Percentiles rank a stretch among this genome's conserved stretches.
Evolutionary conservation across 1,284 basidiomycete species (phyloP).

Genomic region (Melampsora abietis-canadensis): DNA sequence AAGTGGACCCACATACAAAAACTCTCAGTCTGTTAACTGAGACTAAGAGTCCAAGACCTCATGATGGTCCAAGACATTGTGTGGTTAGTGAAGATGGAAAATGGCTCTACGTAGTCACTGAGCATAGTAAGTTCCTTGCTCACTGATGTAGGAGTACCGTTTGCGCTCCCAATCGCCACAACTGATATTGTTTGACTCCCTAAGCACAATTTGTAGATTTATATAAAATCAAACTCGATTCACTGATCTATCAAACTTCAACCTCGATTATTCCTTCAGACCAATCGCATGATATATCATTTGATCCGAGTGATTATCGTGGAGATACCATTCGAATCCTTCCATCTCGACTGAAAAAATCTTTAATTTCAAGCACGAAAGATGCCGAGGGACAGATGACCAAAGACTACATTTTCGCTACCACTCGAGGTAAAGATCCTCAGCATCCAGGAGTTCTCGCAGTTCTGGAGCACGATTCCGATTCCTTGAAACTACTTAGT

Average conservation of each 20-base stretch:
- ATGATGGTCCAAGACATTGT: slow-evolving; percentile 50
- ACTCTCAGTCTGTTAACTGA: slow-evolving; percentile 44
- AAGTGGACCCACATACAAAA: slow-evolving; percentile 21
- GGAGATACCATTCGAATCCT: slow-evolving; percentile 51
- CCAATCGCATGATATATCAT: not conserved
- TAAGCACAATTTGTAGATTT: slow-evolving; percentile 31
- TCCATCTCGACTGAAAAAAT: slow-evolving; percentile 40
- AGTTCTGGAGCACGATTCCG: slow-evolving; percentile 43
- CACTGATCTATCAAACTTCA: slow-evolving; percentile 13
- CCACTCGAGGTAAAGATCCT: slow-evolving; percentile 48
- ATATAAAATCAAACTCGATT: not conserved
- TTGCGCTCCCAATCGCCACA: not conserved
- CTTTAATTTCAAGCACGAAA: not conserved
- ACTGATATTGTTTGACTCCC: slow-evolving; percentile 41
- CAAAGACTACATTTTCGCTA: slow-evolving; percentile 47
- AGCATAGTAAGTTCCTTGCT: slow-evolving; percentile 46
- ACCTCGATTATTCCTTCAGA: slow-evolving; percentile 2
- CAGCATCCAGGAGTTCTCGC: slow-evolving; percentile 45
- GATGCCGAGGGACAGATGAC: not conserved
- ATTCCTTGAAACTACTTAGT: slow-evolving; percentile 10
- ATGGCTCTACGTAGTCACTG: slow-evolving; percentile 49
- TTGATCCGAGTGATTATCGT: slow-evolving; percentile 43
- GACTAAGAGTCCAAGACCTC: slow-evolving; percentile 29
- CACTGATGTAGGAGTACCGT: not conserved
- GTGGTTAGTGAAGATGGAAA: slow-evolving; percentile 48